Percentiles rank a stretch among this genome's conserved stretches.
phyloP scores from a whole-genome alignment of 2,329 filamentous ascomycete species.

The Aspergillus neotritici region DNA sequence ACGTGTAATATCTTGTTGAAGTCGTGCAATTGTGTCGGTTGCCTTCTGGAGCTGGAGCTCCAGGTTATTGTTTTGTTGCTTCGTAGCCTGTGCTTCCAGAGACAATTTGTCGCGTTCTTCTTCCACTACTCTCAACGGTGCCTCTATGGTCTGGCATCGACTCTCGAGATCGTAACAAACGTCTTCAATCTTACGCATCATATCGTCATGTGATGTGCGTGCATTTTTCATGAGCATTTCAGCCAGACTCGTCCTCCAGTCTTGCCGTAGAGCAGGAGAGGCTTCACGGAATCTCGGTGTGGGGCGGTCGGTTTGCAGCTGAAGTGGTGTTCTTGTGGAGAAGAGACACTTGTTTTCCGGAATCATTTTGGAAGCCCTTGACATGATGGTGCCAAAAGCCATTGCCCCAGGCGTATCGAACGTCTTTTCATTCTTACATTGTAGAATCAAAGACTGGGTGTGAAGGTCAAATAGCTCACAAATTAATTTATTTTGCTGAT shows the following conservation, averaged over 20 bases:
- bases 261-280: slow-evolving; percentile 26
- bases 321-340: slow-evolving; percentile 6
- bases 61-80: slow-evolving; percentile 31
- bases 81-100: slow-evolving; percentile 32
- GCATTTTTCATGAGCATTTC: slow-evolving; percentile 41
- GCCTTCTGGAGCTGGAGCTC: slow-evolving; percentile 34
- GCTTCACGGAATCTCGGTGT: slow-evolving; percentile 10
- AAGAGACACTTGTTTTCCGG: slow-evolving; percentile 14
- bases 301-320: slow-evolving; percentile 8
- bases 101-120: slow-evolving; percentile 30
- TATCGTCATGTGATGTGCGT: slow-evolving; percentile 40
- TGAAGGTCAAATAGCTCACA: slow-evolving; percentile 23
- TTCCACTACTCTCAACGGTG: slow-evolving; percentile 44
- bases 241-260: slow-evolving; percentile 48
- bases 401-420: slow-evolving; percentile 4
- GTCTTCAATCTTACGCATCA: slow-evolving; percentile 47
- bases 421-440: slow-evolving; percentile 2
- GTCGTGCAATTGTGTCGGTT: slow-evolving; percentile 29
- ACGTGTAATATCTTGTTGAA: slow-evolving; percentile 39
- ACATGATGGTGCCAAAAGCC: slow-evolving; percentile 19
- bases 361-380: slow-evolving; percentile 9
- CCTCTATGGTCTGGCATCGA: slow-evolving; percentile 52
- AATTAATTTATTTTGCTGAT: slow-evolving; percentile 22
- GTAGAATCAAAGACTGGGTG: slow-evolving; percentile 12
- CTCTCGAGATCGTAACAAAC: slow-evolving; percentile 53